phyloP scores from a whole-genome alignment of 805 yeast species.

The Torulaspora maleeae region DNA sequence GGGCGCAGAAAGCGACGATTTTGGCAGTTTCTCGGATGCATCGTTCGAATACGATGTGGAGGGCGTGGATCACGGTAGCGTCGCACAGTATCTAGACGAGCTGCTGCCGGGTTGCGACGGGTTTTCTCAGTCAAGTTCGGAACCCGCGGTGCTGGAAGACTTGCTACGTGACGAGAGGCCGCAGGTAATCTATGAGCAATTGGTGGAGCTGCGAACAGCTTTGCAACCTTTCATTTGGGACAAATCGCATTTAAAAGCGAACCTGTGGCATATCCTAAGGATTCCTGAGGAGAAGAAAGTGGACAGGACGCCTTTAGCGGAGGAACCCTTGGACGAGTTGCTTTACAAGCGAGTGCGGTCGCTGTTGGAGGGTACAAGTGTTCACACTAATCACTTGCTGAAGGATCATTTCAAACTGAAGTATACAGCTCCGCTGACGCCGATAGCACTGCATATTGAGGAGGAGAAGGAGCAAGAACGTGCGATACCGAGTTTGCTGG shows the following conservation, averaged over 20 bases:
- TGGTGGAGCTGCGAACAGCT: constrained; percentile 22
- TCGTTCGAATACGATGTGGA: constrained; percentile 21
- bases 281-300: constrained; percentile 17
- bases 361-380: constrained; percentile 5
- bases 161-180: constrained; percentile 29
- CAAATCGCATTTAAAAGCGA: constrained; percentile 23
- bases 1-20: constrained; percentile 28
- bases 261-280: constrained; percentile 27
- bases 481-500: constrained; percentile 19
- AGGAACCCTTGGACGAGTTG: constrained; percentile 20
- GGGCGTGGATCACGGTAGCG: not conserved
- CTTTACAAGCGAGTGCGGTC: constrained; percentile 15
- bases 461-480: constrained; percentile 15
- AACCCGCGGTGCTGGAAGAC: not conserved
- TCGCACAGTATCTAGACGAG: constrained; percentile 3
- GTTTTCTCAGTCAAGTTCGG: not conserved
- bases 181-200: constrained; percentile 30
- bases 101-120: constrained; percentile 9
- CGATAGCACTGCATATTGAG: constrained; percentile 15
- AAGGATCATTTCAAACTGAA: constrained; percentile 20
- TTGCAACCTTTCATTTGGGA: constrained; percentile 30
- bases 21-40: constrained; percentile 36
- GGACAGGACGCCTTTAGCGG: not conserved
- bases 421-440: constrained; percentile 20
- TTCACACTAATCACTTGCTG: constrained; percentile 11